Evolutionary conservation across 805 yeast species (phyloP), one percentile per base, ranked within the genome.

Genomic region (Candida schatavii): DNA sequence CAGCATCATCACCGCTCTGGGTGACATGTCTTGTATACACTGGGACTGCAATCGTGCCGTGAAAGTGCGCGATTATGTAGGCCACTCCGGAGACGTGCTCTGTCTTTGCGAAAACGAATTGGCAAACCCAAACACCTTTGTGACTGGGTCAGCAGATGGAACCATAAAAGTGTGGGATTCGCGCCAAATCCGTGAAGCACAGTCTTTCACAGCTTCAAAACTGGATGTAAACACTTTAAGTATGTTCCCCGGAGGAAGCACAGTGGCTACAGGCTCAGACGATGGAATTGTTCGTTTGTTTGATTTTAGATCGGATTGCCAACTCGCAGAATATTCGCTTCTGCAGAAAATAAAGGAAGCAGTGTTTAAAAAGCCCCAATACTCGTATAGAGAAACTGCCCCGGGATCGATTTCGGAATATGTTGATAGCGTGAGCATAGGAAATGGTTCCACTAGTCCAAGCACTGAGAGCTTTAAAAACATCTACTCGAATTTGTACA

Each of bases 261-360:
- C 88, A 1, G 79, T 89, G 50, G 78, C 77, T 0, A 73, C 83
- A 2, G 96, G 96, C 1, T 75, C 85, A 35, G 97, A 88, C 54
- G 95, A 86, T 57, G 90, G 91, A 3, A 58, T 72, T 0, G 67
- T 86, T 20, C 72, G 85, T 44, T 61, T 88, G 42, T 85, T 78
- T 59, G 97, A 89, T 57, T 60, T 87, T 35, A 71, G 97, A 47
- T 72, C 89, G 1, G 95, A 86, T 56, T 79, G 93, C 47, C 82
- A 77, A 47, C 55, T 88, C 33, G 72, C 79, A 6, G 57, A 52
- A 14, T 88, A 80, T 58, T 61, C 52, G 19, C 49, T 67, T 37
- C 45, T 51, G 5, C 43, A 50, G 6, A 45, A 45, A 27, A 25
- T 42, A 20, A 23, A 30, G 17, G 5, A 39, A 9, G 15, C 35